A percentile compares a stretch with the other conserved stretches of the same genome.
Conservation (phyloP, 2,329 filamentous ascomycete genomes). For the Cytospora schulzeri region DNA sequence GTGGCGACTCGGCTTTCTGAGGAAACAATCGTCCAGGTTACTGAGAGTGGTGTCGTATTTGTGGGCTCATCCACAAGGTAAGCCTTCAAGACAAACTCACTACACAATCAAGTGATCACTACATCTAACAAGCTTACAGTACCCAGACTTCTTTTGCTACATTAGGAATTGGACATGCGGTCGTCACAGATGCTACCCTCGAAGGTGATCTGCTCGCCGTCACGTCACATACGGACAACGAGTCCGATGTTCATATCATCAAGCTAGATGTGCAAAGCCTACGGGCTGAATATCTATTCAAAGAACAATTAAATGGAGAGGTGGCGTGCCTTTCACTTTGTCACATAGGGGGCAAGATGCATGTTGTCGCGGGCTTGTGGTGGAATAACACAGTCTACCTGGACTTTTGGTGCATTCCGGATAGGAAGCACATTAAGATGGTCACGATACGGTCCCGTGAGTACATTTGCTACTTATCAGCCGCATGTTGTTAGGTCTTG, state of each 20-base stretch:
- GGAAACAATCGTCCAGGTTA: constrained; percentile 55
- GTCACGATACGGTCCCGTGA: constrained; percentile 21
- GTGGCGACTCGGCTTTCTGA: constrained; percentile 42
- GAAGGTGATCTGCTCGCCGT: constrained; percentile 44
- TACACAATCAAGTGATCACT: neutral
- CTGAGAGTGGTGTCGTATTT: constrained; percentile 49
- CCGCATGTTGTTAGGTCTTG: no score
- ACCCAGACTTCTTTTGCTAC: constrained; percentile 11
- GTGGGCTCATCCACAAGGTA: constrained; percentile 42
- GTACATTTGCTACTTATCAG: constrained; percentile 5
- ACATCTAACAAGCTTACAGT: constrained; percentile 8
- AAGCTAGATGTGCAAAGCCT: constrained; percentile 38
- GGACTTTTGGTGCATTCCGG: constrained; percentile 19
- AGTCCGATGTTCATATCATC: constrained; percentile 45
- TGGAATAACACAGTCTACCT: constrained; percentile 19
- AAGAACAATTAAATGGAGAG: constrained; percentile 43
- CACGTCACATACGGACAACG: constrained; percentile 41
- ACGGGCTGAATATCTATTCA: constrained; percentile 31
- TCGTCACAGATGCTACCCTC: constrained; percentile 48
- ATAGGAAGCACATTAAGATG: neutral
- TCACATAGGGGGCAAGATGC: constrained; percentile 27
- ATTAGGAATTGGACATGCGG: constrained; percentile 33
- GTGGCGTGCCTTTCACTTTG: constrained; percentile 51
- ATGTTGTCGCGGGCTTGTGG: constrained; percentile 24
- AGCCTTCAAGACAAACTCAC: constrained; percentile 24